Evolutionary conservation across 148 eudicot genomes (phyloP).

Genomic region (Simmondsia chinensis): DNA sequence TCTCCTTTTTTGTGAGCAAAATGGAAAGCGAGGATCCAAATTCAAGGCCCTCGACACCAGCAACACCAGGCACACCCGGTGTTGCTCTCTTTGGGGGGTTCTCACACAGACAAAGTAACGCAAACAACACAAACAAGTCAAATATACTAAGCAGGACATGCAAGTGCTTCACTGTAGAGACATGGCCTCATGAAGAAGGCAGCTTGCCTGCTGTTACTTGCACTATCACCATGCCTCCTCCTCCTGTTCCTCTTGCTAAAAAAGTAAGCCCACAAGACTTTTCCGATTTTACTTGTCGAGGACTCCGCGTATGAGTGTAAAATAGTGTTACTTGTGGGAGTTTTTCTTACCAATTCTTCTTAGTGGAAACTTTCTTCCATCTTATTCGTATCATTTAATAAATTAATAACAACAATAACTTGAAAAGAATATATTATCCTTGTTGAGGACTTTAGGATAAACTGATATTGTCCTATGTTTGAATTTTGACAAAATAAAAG

Average conservation of each 20-base stretch:
- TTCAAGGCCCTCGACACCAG: slow-evolving; percentile 70
- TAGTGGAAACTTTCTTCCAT: too few relatives aligned
- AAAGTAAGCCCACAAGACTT: too few relatives aligned
- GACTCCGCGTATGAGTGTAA: too few relatives aligned
- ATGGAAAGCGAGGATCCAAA: slow-evolving; percentile 51
- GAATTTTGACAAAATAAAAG: too few relatives aligned
- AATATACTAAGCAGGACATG: slow-evolving; percentile 40
- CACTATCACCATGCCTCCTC: slow-evolving; percentile 48
- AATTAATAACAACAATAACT: too few relatives aligned
- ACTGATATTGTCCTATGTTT: too few relatives aligned
- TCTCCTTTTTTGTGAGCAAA: slow-evolving; percentile 7
- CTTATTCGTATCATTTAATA: too few relatives aligned
- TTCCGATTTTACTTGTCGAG: too few relatives aligned
- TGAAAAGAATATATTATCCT: too few relatives aligned
- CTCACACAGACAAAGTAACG: slow-evolving; percentile 24
- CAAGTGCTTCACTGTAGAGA: slow-evolving; percentile 66
- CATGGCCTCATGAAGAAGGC: slow-evolving; percentile 72
- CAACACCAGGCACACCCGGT: slow-evolving; percentile 44
- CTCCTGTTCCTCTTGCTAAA: slow-evolving; percentile 77
- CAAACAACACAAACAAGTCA: slow-evolving; percentile 33
- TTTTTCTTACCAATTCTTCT: too few relatives aligned
- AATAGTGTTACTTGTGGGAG: too few relatives aligned
- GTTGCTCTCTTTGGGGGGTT: slow-evolving; percentile 74
- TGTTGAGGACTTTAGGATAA: too few relatives aligned
- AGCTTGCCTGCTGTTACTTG: slow-evolving; percentile 68